Evolutionary conservation across 108 stramenopile species (phyloP).

Genomic region (Chaetoceros muelleri): DNA sequence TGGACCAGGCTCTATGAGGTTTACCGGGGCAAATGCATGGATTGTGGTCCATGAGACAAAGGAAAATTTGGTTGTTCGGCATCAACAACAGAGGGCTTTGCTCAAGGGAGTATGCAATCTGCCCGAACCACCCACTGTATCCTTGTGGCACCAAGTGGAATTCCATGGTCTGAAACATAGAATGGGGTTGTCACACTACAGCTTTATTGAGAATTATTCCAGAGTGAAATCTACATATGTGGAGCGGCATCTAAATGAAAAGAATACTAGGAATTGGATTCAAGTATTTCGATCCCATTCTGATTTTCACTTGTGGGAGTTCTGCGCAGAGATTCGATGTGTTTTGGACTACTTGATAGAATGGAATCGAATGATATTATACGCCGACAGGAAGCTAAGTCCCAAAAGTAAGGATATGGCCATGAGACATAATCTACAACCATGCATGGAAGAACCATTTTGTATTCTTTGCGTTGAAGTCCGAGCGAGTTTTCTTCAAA

Average conservation of each 20-base stretch:
- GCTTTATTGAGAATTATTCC: constrained; percentile 16
- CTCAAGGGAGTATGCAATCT: background rate
- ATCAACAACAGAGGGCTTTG: background rate
- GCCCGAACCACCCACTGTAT: constrained; percentile 7
- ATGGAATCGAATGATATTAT: constrained; percentile 27
- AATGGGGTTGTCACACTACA: constrained; percentile 35
- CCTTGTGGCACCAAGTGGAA: constrained; percentile 40
- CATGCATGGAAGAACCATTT: background rate
- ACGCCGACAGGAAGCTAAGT: constrained; percentile 12
- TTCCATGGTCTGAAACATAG: constrained; percentile 61
- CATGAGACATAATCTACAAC: background rate
- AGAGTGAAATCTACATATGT: constrained; percentile 1
- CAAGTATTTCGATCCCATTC: constrained; percentile 20
- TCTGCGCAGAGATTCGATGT: constrained; percentile 26
- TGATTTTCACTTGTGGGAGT: constrained; percentile 37
- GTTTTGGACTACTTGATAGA: constrained; percentile 37
- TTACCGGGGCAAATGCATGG: constrained; percentile 72
- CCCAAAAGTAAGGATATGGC: background rate
- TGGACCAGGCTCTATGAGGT: constrained; percentile 73
- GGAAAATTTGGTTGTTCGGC: background rate
- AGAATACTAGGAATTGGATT: background rate
- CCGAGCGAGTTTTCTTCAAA: background rate
- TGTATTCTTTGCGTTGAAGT: background rate
- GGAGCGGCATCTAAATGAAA: background rate
- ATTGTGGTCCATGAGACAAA: constrained; percentile 27